Percentiles rank a stretch among this genome's conserved stretches.
Conservation (phyloP, 805 yeast genomes). For the Yamadazyma akitaensis region DNA sequence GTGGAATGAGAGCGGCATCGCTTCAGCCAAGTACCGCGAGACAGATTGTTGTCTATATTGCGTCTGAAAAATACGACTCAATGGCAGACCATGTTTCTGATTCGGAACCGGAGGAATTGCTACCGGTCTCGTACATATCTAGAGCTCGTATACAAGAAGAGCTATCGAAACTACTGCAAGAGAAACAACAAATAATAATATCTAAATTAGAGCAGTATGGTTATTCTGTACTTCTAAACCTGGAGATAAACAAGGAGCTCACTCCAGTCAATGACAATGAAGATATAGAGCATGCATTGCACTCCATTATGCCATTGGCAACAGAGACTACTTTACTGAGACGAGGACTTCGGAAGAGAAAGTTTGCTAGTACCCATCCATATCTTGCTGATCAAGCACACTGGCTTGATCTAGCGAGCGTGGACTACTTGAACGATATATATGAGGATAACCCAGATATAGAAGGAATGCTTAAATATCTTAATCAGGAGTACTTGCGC, state of each 20-base stretch:
- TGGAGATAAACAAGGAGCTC: not conserved
- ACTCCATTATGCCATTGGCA: constrained; percentile 10
- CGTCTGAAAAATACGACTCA: not conserved
- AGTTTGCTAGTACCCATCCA: constrained; percentile 43
- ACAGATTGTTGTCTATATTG: not conserved
- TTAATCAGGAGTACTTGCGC: constrained; percentile 33
- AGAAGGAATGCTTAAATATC: constrained; percentile 28
- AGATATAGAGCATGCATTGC: constrained; percentile 11
- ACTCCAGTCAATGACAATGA: constrained; percentile 2
- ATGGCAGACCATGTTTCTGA: constrained; percentile 23
- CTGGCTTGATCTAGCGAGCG: constrained; percentile 37
- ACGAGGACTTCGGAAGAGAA: constrained; percentile 29
- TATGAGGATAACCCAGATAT: constrained; percentile 34
- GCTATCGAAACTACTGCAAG: not conserved
- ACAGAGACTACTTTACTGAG: constrained; percentile 2
- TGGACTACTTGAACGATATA: constrained; percentile 35
- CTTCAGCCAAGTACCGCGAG: not conserved
- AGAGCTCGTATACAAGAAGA: constrained; percentile 1
- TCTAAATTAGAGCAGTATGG: not conserved
- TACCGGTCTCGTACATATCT: constrained; percentile 7
- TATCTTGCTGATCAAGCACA: constrained; percentile 45
- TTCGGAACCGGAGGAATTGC: constrained; percentile 26
- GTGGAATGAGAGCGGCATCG: not conserved
- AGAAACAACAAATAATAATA: not conserved
- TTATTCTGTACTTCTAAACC: not conserved